Percentiles rank a stretch among this genome's conserved stretches.
Conservation (phyloP, 1,284 basidiomycete genomes). For the Cutaneotrichosporon sp. region DNA sequence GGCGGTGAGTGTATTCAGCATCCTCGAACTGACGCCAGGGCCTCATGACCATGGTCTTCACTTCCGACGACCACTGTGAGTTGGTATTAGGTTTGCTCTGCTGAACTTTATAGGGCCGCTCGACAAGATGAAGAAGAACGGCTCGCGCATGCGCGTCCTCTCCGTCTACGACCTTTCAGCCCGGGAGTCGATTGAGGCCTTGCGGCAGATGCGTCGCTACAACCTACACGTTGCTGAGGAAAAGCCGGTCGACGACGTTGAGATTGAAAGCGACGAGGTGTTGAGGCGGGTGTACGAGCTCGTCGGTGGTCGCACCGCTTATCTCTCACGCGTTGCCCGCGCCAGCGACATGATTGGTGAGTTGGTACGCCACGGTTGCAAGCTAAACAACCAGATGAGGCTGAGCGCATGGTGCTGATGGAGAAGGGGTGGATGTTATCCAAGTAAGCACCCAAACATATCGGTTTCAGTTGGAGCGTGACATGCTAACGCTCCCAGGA, state of each 20-base stretch:
- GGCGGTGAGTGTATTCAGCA: slow-evolving; percentile 59
- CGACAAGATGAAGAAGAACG: slow-evolving; percentile 59
- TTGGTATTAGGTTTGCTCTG: background rate
- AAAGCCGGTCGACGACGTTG: slow-evolving; percentile 27
- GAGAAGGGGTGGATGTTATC: slow-evolving; percentile 76
- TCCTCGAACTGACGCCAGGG: slow-evolving; percentile 54
- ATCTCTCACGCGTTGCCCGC: slow-evolving; percentile 65
- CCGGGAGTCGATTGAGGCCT: slow-evolving; percentile 64
- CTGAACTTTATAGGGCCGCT: slow-evolving; percentile 54
- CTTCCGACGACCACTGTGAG: slow-evolving; percentile 72
- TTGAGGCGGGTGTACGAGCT: slow-evolving; percentile 61
- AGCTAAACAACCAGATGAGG: slow-evolving; percentile 53
- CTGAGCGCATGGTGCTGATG: slow-evolving; percentile 62
- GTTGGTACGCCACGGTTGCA: background rate
- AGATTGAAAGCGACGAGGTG: slow-evolving; percentile 49
- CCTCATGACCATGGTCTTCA: slow-evolving; percentile 75
- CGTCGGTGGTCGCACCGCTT: slow-evolving; percentile 74
- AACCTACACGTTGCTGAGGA: slow-evolving; percentile 25
- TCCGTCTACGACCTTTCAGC: slow-evolving; percentile 69
- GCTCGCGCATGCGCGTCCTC: slow-evolving; percentile 71
- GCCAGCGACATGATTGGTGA: slow-evolving; percentile 61
- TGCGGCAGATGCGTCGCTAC: slow-evolving; percentile 58
- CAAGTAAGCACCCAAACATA: slow-evolving; percentile 36
- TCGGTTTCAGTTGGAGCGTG: background rate
- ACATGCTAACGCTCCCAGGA: slow-evolving; percentile 28